Conservation (phyloP, 176 grass and related monocot genomes). For the Oryza glaberrima region DNA sequence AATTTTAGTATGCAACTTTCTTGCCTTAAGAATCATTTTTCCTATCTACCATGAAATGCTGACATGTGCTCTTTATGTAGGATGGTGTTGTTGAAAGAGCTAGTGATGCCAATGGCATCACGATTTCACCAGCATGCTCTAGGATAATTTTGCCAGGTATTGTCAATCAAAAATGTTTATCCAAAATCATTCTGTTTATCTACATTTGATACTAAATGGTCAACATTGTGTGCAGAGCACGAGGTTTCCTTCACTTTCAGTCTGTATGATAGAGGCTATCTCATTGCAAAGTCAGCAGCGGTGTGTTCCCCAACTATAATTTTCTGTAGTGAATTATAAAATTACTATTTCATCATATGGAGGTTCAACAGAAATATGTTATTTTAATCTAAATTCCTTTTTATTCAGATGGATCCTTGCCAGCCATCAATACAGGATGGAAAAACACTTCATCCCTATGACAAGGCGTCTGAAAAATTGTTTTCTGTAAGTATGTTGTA, state of each 20-base stretch:
- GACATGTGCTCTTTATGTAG: conserved; percentile 30
- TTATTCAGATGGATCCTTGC: conserved; percentile 65
- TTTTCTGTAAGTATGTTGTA: conserved; percentile 82
- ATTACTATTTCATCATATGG: conserved; percentile 12
- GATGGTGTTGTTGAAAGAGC: conserved; percentile 21
- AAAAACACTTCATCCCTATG: conserved; percentile 95
- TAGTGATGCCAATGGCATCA: conserved; percentile 50
- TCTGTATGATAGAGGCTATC: conserved; percentile 86
- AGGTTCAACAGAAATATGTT: conserved; percentile 23
- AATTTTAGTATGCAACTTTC: conserved; percentile 11
- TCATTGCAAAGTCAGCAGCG: conserved; percentile 73
- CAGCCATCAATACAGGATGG: conserved; percentile 59
- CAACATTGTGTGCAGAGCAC: conserved; percentile 54
- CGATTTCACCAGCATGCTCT: conserved; percentile 40
- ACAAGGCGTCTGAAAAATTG: conserved; percentile 79
- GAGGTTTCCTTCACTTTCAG: conserved; percentile 95
- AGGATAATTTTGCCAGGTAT: conserved; percentile 58
- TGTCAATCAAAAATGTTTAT: conserved; percentile 28
- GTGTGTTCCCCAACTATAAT: conserved; percentile 60
- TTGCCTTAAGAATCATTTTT: not conserved
- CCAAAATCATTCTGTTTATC: conserved; percentile 31
- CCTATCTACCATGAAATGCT: conserved; percentile 32
- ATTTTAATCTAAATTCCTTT: conserved; percentile 41
- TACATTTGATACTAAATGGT: conserved; percentile 38
- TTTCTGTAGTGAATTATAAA: not conserved